Evolutionary conservation across 2,329 filamentous ascomycete species (phyloP).

Genomic region (Lizonia empirigonia): DNA sequence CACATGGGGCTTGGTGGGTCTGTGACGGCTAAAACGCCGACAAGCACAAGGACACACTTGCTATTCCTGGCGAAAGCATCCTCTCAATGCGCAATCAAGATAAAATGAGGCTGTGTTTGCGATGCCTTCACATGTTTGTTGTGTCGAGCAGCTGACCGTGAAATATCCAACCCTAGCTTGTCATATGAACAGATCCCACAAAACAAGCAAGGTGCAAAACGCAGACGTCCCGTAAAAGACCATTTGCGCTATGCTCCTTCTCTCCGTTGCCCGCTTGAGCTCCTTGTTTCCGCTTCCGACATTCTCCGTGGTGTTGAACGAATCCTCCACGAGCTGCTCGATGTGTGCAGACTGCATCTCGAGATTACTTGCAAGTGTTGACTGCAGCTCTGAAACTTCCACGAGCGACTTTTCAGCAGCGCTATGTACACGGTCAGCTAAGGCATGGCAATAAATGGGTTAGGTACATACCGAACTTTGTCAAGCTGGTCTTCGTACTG

Average conservation of each 20-base stretch:
- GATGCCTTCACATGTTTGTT: conserved; percentile 17
- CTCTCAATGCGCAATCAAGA: conserved; percentile 17
- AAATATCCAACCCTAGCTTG: neutral
- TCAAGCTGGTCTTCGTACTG: conserved; percentile 93
- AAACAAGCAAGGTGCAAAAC: conserved; percentile 54
- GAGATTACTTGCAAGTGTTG: conserved; percentile 83
- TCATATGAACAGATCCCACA: conserved; percentile 58
- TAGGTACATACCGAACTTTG: conserved; percentile 78
- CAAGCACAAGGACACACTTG: conserved; percentile 23
- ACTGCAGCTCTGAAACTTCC: conserved; percentile 92
- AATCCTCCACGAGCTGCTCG: conserved; percentile 84
- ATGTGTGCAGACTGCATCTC: conserved; percentile 87
- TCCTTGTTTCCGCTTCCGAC: conserved; percentile 89
- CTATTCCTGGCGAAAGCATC: conserved; percentile 27
- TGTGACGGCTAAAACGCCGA: conserved; percentile 18
- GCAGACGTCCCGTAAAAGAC: conserved; percentile 55
- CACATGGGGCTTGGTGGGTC: conserved; percentile 24
- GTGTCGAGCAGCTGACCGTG: conserved; percentile 5
- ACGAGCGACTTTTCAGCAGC: conserved; percentile 87
- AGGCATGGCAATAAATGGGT: neutral
- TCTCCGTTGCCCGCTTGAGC: conserved; percentile 76
- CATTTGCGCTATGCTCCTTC: conserved; percentile 56
- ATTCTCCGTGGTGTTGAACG: conserved; percentile 80
- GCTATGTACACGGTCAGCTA: conserved; percentile 54
- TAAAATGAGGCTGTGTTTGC: conserved; percentile 8